A percentile compares a stretch with the other conserved stretches of the same genome.
phyloP scores from a whole-genome alignment of 495 filamentous ascomycete genomes.

The Talaromyces thailandensis region DNA sequence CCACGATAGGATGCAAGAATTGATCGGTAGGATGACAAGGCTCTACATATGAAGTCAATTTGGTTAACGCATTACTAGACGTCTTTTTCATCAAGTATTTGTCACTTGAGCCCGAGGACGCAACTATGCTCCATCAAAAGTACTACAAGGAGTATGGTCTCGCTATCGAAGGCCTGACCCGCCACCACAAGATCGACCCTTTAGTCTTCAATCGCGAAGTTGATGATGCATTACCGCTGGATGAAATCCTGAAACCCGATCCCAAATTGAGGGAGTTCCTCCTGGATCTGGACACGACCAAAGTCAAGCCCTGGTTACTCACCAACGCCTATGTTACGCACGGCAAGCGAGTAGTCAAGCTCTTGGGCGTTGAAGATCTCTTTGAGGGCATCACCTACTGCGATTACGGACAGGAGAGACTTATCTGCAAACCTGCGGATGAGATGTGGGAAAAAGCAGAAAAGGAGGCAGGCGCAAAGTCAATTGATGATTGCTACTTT shows the following conservation, averaged over 20 bases:
- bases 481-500: conserved; percentile 64
- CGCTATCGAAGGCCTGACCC: conserved; percentile 89
- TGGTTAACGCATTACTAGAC: conserved; percentile 31
- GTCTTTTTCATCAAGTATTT: conserved; percentile 76
- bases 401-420: conserved; percentile 58
- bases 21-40: conserved; percentile 42
- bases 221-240: conserved; percentile 89
- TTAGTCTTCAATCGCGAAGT: conserved; percentile 91
- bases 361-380: conserved; percentile 74
- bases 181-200: conserved; percentile 91
- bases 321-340: conserved; percentile 95
- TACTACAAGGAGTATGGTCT: conserved; percentile 96
- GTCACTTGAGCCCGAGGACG: conserved; percentile 61
- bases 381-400: conserved; percentile 94
- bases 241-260: conserved; percentile 70
- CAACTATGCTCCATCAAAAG: conserved; percentile 69
- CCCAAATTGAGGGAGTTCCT: conserved; percentile 66
- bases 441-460: conserved; percentile 79
- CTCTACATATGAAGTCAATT: background rate
- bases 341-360: conserved; percentile 66
- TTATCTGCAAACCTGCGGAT: conserved; percentile 77
- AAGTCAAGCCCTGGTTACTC: conserved; percentile 85
- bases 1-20: conserved; percentile 61
- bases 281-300: conserved; percentile 63
- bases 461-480: conserved; percentile 51